Percentiles rank a stretch among this genome's conserved stretches.
phyloP scores from a whole-genome alignment of 768 basidiomycete genomes.

The Lactarius tabidus region DNA sequence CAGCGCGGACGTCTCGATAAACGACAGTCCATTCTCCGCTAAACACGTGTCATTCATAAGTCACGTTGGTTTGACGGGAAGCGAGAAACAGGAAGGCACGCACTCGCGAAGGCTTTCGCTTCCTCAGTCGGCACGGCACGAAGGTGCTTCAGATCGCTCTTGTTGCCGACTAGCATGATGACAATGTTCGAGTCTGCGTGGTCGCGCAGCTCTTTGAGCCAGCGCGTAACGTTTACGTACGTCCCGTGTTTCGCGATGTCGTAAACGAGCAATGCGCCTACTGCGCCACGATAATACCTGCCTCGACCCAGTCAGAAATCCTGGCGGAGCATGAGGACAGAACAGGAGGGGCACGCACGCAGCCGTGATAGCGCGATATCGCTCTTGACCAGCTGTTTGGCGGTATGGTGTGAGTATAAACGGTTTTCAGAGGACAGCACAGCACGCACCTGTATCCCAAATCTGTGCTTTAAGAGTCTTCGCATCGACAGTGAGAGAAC shows the following conservation, averaged over 20 bases:
- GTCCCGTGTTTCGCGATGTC: constrained; percentile 94
- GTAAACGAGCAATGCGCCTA: constrained; percentile 89
- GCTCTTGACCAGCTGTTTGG: constrained; percentile 88
- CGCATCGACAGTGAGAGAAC: constrained; percentile 90
- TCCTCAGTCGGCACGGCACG: constrained; percentile 97
- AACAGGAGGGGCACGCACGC: constrained; percentile 66
- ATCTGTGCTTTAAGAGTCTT: constrained; percentile 99
- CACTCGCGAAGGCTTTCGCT: constrained; percentile 87
- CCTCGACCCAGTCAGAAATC: neutral
- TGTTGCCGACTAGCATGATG: constrained; percentile 96
- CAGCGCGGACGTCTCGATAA: constrained; percentile 99
- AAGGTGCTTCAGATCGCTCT: constrained; percentile 98
- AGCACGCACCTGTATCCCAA: constrained; percentile 89
- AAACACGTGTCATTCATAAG: no score
- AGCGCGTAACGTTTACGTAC: constrained; percentile 89
- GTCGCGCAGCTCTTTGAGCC: constrained; percentile 96
- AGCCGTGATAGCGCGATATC: constrained; percentile 96
- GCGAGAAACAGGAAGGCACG: constrained; percentile 31
- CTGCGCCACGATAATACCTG: constrained; percentile 97
- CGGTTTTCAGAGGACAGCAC: neutral
- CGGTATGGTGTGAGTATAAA: constrained; percentile 10
- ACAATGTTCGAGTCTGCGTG: constrained; percentile 92
- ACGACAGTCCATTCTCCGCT: constrained; percentile 87
- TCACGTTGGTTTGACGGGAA: neutral
- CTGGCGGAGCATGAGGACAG: constrained; percentile 3